phyloP scores from a whole-genome alignment of 2,329 filamentous ascomycete genomes.

The Colletotrichum musicola region DNA sequence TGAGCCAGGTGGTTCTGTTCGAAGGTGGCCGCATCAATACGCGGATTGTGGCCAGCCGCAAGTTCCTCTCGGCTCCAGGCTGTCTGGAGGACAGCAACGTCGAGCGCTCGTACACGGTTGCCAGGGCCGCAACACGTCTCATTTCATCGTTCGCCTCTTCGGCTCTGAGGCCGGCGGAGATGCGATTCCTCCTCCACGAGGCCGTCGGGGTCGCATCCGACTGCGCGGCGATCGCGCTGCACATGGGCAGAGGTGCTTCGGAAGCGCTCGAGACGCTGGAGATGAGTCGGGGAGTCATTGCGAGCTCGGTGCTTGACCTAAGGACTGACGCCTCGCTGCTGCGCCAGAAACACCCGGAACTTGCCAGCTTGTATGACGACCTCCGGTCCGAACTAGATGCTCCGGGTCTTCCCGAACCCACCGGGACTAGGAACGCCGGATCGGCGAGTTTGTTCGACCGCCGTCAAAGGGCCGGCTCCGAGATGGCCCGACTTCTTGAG shows the following conservation, averaged over 20 bases:
- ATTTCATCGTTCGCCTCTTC: not conserved
- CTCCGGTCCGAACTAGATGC: not conserved
- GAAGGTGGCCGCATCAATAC: not conserved
- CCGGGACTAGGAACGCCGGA: not conserved
- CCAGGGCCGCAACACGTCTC: not conserved
- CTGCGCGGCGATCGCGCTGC: conserved; percentile 43
- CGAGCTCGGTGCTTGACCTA: conserved; percentile 41
- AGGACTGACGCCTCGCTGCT: conserved; percentile 35
- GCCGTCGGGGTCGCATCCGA: conserved; percentile 41
- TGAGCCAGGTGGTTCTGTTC: not conserved
- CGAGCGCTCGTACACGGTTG: not conserved
- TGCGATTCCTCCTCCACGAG: conserved; percentile 38
- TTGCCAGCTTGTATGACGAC: not conserved
- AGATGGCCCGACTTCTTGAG: not conserved
- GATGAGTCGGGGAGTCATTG: conserved; percentile 45
- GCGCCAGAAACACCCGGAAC: not conserved
- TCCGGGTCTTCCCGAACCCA: not conserved
- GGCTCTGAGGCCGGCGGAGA: conserved; percentile 36
- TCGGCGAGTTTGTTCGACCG: not conserved
- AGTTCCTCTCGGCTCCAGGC: too few relatives aligned
- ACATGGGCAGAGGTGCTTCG: conserved; percentile 16
- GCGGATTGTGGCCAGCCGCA: not conserved
- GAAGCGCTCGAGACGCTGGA: conserved; percentile 43
- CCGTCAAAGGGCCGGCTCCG: conserved; percentile 2
- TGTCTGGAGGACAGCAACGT: not conserved